A percentile compares a stretch with the other conserved stretches of the same genome.
Conservation (phyloP, 2,329 filamentous ascomycete genomes). For the Ceratocystiopsis sp. region DNA sequence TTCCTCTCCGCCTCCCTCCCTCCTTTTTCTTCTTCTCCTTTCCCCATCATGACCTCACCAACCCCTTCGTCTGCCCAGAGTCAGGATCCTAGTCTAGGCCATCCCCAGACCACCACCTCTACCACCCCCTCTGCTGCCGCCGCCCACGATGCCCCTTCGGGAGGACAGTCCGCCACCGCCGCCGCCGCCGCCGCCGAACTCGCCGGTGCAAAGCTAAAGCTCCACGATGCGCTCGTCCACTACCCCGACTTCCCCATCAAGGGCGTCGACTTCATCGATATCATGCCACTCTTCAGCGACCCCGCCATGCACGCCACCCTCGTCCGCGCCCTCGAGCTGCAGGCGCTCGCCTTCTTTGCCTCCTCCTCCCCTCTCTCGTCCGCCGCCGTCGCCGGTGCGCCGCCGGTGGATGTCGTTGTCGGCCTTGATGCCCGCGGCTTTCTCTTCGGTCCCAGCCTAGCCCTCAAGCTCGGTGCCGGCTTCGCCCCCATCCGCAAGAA, state of each 20-base stretch:
- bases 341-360: conserved; percentile 48
- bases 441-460: conserved; percentile 81
- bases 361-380: conserved; percentile 3
- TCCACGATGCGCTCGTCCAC: conserved; percentile 56
- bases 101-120: conserved; percentile 12
- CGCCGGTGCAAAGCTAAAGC: conserved; percentile 54
- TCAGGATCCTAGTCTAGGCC: conserved; percentile 17
- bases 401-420: conserved; percentile 64
- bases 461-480: conserved; percentile 61
- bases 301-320: conserved; percentile 57
- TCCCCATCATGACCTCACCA: conserved; percentile 20
- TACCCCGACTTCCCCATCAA: conserved; percentile 84
- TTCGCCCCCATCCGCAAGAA: conserved; percentile 92
- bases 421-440: conserved; percentile 91
- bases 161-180: conserved; percentile 46
- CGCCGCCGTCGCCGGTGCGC: conserved; percentile 33
- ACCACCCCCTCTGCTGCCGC: conserved; percentile 18
- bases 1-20: conserved; percentile 12
- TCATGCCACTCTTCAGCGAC: conserved; percentile 86
- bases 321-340: conserved; percentile 69
- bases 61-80: conserved; percentile 8
- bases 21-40: conserved; percentile 14
- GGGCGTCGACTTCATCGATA: conserved; percentile 94
- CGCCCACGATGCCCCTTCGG: conserved; percentile 36
- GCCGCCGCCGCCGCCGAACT: conserved; percentile 45